These are phyloP conservation scores for Centella asiatica DNA, from an alignment of 129 eudicot species.

Conservation along the genomic window DNA sequence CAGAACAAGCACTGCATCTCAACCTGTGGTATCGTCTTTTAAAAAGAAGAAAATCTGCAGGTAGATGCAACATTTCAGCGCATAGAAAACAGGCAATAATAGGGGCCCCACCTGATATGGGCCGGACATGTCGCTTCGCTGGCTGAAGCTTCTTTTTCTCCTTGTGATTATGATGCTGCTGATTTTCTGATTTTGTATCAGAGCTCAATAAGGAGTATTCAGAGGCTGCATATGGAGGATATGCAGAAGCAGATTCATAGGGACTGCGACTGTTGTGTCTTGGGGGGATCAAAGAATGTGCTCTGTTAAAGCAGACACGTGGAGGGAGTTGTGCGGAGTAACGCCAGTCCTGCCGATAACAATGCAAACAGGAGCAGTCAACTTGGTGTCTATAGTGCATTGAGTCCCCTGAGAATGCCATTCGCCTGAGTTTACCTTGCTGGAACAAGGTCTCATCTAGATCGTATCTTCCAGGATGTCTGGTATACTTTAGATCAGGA, in stretches of 20 bases:
- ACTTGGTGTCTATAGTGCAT: constrained; percentile 29
- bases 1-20: constrained; percentile 59
- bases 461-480: constrained; percentile 17
- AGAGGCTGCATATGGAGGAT: constrained; percentile 30
- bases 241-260: constrained; percentile 25
- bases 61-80: constrained; percentile 52
- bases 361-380: constrained; percentile 39
- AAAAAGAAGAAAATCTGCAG: constrained; percentile 65
- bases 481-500: constrained; percentile 21
- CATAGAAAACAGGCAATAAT: constrained; percentile 56
- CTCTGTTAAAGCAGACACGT: constrained; percentile 24
- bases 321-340: constrained; percentile 51
- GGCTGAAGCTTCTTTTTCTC: constrained; percentile 28
- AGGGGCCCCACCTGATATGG: constrained; percentile 75
- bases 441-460: constrained; percentile 10
- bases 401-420: constrained; percentile 64
- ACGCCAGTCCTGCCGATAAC: constrained; percentile 36
- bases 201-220: constrained; percentile 24
- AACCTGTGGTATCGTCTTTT: constrained; percentile 48
- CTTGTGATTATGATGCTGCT: constrained; percentile 19
- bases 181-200: constrained; percentile 26
- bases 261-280: constrained; percentile 23
- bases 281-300: constrained; percentile 18
- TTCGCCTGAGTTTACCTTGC: constrained; percentile 16
- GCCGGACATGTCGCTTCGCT: constrained; percentile 48